Conservation (phyloP, 257 asterid species). For the Plantago elongata region DNA sequence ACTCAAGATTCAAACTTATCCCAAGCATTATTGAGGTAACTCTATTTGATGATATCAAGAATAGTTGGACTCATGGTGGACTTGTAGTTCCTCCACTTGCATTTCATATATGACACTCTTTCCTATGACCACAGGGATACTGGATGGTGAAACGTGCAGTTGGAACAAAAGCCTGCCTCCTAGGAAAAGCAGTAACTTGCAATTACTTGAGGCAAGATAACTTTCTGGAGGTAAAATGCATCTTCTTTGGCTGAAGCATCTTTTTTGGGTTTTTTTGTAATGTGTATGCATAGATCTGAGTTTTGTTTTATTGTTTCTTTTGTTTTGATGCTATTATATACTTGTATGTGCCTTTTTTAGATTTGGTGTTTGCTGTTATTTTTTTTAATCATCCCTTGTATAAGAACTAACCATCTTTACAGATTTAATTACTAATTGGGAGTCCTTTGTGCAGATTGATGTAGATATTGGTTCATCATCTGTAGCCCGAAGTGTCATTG, state of each 20-base stretch:
- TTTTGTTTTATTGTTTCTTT: too few species aligned
- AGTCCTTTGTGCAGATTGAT: slow-evolving; percentile 64
- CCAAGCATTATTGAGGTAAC: slow-evolving; percentile 95
- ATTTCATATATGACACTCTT: slow-evolving; percentile 10
- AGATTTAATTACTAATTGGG: slow-evolving; percentile 7
- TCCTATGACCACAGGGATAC: slow-evolving; percentile 58
- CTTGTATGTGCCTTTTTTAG: too few species aligned
- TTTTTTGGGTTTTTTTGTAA: slow-evolving; percentile 11
- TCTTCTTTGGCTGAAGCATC: slow-evolving; percentile 3
- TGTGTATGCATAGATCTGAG: background rate
- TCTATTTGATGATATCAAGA: slow-evolving; percentile 8
- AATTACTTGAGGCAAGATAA: slow-evolving; percentile 87
- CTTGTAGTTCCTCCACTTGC: background rate
- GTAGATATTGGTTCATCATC: slow-evolving; percentile 98
- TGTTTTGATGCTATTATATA: too few species aligned
- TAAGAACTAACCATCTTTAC: too few species aligned
- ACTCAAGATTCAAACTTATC: slow-evolving; percentile 92
- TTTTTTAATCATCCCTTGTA: too few species aligned
- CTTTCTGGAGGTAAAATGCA: slow-evolving; percentile 78
- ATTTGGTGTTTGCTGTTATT: too few species aligned
- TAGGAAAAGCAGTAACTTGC: slow-evolving; percentile 97
- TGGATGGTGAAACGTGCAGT: slow-evolving; percentile 99
- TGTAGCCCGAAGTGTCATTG: slow-evolving; percentile 86
- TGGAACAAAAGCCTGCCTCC: slow-evolving; percentile 94
- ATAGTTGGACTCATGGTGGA: background rate